These are phyloP conservation scores for Anastatica hierochuntica DNA, from an alignment of 345 rosid species.

Conservation along the genomic window DNA sequence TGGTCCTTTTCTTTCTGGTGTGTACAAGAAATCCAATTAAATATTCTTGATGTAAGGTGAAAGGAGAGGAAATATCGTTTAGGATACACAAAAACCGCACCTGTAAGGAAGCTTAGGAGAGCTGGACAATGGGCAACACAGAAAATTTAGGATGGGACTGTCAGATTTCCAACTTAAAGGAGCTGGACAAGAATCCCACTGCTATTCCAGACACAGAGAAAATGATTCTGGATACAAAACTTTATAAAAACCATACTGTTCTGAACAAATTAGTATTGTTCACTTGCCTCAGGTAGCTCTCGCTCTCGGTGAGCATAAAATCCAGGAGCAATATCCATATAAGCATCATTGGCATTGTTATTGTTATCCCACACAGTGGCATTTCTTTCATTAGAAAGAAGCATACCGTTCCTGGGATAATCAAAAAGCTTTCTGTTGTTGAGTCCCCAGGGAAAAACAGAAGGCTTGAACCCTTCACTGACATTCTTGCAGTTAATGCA, in stretches of 20 bases:
- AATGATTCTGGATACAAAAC: not conserved
- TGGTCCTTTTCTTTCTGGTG: constrained; percentile 13
- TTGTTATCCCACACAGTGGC: constrained; percentile 2
- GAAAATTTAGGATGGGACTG: constrained; percentile 5
- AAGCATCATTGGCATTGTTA: not conserved
- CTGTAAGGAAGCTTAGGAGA: constrained; percentile 28
- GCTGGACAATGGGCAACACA: constrained; percentile 7
- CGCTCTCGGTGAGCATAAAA: constrained; percentile 7
- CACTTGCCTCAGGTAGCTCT: constrained; percentile 25
- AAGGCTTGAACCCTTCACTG: constrained; percentile 1
- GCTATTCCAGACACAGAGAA: constrained; percentile 1
- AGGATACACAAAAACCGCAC: constrained; percentile 6
- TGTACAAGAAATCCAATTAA: not conserved
- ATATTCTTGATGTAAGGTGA: not conserved
- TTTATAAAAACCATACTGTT: not conserved
- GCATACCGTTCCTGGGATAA: constrained; percentile 17
- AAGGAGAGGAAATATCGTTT: not conserved
- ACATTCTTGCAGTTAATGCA: constrained; percentile 39
- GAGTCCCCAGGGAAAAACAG: not conserved
- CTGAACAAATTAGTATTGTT: not conserved
- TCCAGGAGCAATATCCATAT: not conserved
- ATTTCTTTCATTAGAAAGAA: no score
- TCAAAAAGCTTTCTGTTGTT: not conserved
- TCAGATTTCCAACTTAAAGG: not conserved
- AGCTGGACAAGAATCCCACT: constrained; percentile 3